phyloP scores from a whole-genome alignment of 73 alveolate species.

The Symbiodinium pilosum region DNA sequence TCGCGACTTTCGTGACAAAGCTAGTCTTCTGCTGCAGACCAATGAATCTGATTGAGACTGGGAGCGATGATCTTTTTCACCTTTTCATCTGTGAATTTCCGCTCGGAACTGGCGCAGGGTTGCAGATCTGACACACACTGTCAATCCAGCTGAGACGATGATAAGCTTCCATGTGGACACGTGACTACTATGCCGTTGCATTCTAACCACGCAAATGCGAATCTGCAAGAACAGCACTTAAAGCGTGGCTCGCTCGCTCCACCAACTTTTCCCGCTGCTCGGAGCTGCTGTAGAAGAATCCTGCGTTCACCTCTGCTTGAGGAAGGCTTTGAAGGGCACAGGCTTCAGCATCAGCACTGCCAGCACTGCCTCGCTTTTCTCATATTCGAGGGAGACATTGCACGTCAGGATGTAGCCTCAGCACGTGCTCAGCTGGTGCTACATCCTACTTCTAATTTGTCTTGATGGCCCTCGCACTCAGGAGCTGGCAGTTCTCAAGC shows the following conservation, averaged over 20 bases:
- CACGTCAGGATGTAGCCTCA: slow-evolving; percentile 99
- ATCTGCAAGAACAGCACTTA: background rate
- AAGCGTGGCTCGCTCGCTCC: slow-evolving; percentile 47
- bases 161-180: background rate
- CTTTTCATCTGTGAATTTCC: slow-evolving; percentile 99
- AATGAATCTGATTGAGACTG: too few species aligned
- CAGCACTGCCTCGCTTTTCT: slow-evolving; percentile 99
- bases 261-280: slow-evolving; percentile 99
- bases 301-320: slow-evolving; percentile 97
- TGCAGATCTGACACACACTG: background rate
- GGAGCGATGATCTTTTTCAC: slow-evolving; percentile 99
- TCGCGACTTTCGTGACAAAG: too few species aligned
- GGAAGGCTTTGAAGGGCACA: background rate
- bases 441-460: background rate
- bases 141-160: background rate
- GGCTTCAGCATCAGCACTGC: too few species aligned
- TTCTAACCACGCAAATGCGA: too few species aligned
- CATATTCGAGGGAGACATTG: slow-evolving; percentile 99
- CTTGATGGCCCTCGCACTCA: background rate
- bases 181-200: background rate
- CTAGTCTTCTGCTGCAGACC: too few species aligned
- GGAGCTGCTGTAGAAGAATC: slow-evolving; percentile 99
- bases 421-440: slow-evolving; percentile 96
- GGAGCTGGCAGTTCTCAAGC: slow-evolving; percentile 79
- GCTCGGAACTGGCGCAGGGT: slow-evolving; percentile 96